These are phyloP conservation scores for Fomitopsis serialis DNA, from an alignment of 768 basidiomycete genomes.

Conservation along the genomic window DNA sequence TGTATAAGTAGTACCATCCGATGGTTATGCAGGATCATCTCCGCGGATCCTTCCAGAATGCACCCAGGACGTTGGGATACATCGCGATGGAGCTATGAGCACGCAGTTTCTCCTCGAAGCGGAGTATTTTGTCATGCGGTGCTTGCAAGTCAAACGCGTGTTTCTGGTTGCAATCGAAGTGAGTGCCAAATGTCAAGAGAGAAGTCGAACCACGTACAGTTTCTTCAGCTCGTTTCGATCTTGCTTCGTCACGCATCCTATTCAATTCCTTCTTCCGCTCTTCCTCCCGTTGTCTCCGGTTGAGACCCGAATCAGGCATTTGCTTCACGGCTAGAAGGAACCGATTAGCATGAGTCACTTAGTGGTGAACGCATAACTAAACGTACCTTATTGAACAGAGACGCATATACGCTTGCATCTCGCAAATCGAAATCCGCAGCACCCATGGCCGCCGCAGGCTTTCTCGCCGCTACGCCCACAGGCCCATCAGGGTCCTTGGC, in stretches of 20 bases:
- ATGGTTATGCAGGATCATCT: conserved; percentile 6
- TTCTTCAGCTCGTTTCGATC: conserved; percentile 49
- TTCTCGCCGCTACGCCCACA: conserved; percentile 20
- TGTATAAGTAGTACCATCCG: not conserved
- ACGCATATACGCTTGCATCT: conserved; percentile 57
- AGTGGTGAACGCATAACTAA: not conserved
- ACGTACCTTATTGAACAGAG: conserved; percentile 41
- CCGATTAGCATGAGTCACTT: not conserved
- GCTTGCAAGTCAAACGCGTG: conserved; percentile 22
- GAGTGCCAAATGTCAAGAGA: conserved; percentile 22
- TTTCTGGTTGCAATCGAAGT: conserved; percentile 12
- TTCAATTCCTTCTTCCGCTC: conserved; percentile 64
- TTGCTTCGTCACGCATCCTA: conserved; percentile 66
- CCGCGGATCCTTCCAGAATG: conserved; percentile 12
- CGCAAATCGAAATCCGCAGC: conserved; percentile 58
- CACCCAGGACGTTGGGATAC: conserved; percentile 36
- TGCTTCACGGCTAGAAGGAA: conserved; percentile 15
- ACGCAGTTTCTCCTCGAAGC: conserved; percentile 55
- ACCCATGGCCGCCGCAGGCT: conserved; percentile 38
- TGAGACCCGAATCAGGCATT: conserved; percentile 25
- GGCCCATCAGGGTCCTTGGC: not conserved
- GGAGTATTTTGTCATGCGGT: conserved; percentile 35
- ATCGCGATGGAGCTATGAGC: conserved; percentile 46
- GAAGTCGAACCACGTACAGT: conserved; percentile 33
- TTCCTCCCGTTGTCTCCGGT: conserved; percentile 60